Evolutionary conservation across 2,329 filamentous ascomycete genomes (phyloP).

Genomic region (Penicillium sp.): DNA sequence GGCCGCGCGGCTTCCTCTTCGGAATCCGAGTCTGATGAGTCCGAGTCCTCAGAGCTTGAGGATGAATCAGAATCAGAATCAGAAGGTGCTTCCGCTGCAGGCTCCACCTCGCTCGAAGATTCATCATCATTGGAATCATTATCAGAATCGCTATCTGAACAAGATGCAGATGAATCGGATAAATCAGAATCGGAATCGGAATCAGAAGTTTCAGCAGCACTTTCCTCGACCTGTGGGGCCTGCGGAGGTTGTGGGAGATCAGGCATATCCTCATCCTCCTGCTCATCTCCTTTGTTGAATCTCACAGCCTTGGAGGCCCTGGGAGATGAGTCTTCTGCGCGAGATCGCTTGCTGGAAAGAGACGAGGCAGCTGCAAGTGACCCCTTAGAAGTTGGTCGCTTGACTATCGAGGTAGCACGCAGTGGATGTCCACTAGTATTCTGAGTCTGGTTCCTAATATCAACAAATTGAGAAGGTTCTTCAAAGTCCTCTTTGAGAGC

Average conservation of each 20-base stretch:
- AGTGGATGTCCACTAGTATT: conserved; percentile 7
- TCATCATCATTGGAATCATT: conserved; percentile 21
- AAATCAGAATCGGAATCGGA: conserved; percentile 1
- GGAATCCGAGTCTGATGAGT: conserved; percentile 32
- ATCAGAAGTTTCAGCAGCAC: conserved; percentile 10
- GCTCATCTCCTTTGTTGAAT: conserved; percentile 27
- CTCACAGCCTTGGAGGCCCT: conserved; percentile 35
- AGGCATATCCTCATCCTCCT: conserved; percentile 13
- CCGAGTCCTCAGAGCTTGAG: conserved; percentile 35
- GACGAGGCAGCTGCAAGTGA: conserved; percentile 20
- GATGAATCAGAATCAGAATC: conserved; percentile 13
- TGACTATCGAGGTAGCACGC: conserved; percentile 19
- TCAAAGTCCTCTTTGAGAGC: conserved; percentile 45
- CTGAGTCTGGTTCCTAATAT: conserved; percentile 16
- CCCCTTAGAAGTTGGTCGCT: conserved; percentile 20
- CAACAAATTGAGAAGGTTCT: conserved; percentile 20
- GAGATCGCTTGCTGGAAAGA: conserved; percentile 21
- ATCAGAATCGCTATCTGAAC: conserved; percentile 15
- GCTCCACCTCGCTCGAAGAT: conserved; percentile 21
- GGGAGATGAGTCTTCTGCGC: conserved; percentile 23
- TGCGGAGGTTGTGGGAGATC: conserved; percentile 10
- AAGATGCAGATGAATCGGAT: conserved; percentile 9
- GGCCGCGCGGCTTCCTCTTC: conserved; percentile 23
- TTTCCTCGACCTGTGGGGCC: conserved; percentile 10
- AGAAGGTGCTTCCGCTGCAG: conserved; percentile 7